phyloP scores from a whole-genome alignment of 2,329 filamentous ascomycete species.

The Cladosporium sp. region DNA sequence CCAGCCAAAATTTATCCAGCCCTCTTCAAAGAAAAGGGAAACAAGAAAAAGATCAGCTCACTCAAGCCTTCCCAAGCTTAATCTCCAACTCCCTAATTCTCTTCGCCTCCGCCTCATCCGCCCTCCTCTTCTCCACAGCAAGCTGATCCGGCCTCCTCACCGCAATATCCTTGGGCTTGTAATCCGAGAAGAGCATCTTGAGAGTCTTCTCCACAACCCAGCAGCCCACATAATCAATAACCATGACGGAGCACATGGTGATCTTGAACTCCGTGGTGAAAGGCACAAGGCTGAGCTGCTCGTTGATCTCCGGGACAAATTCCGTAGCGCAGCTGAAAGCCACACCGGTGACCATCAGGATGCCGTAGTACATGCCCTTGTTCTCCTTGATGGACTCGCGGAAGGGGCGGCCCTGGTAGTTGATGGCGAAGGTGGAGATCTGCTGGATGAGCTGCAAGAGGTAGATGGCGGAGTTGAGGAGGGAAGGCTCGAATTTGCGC shows the following conservation, averaged over 20 bases:
- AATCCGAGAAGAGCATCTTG: slow-evolving; percentile 86
- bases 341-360: slow-evolving; percentile 83
- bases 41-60: background rate
- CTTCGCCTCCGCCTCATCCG: slow-evolving; percentile 52
- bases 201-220: slow-evolving; percentile 84
- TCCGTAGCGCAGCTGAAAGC: slow-evolving; percentile 95
- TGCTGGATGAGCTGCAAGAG: slow-evolving; percentile 97
- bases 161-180: slow-evolving; percentile 90
- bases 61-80: slow-evolving; percentile 36
- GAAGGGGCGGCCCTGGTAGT: slow-evolving; percentile 98
- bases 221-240: slow-evolving; percentile 83
- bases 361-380: slow-evolving; percentile 96
- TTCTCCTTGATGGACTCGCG: slow-evolving; percentile 94
- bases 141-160: slow-evolving; percentile 83
- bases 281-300: slow-evolving; percentile 87
- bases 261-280: slow-evolving; percentile 87
- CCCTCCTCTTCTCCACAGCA: slow-evolving; percentile 70
- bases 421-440: slow-evolving; percentile 98
- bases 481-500: slow-evolving; percentile 87
- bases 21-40: background rate
- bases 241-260: slow-evolving; percentile 81
- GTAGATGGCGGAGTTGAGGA: slow-evolving; percentile 96
- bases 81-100: slow-evolving; percentile 43
- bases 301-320: slow-evolving; percentile 92
- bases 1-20: background rate